These are phyloP conservation scores for Dioscorea dumetorum DNA, from an alignment of 106 monocot genomes.

Conservation along the genomic window DNA sequence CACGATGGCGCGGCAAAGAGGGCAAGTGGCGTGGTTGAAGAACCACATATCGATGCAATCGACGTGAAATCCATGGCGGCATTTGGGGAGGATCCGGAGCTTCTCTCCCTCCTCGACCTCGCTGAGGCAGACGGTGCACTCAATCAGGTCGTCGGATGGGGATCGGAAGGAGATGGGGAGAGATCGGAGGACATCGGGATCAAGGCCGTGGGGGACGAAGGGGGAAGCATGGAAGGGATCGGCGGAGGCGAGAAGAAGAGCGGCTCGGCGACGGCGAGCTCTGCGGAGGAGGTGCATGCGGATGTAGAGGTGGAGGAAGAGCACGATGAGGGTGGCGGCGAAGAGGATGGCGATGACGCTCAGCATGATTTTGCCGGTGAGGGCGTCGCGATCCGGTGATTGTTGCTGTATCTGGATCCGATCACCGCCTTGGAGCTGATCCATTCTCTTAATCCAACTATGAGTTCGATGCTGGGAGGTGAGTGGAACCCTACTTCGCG, in stretches of 20 bases:
- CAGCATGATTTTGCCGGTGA: not conserved
- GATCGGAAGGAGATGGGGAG: not conserved
- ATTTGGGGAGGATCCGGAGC: not conserved
- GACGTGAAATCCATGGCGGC: conserved; percentile 8
- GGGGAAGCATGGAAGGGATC: not conserved
- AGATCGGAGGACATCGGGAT: not conserved
- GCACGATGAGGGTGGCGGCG: not conserved
- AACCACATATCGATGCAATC: conserved; percentile 12
- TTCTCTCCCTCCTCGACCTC: conserved; percentile 1
- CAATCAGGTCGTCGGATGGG: not conserved
- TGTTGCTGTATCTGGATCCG: no score
- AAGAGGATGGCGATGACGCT: not conserved
- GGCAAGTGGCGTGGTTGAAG: not conserved
- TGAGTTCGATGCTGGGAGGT: no score
- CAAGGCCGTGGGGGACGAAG: not conserved
- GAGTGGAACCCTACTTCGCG: no score
- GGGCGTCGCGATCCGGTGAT: no score
- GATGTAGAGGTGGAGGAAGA: not conserved
- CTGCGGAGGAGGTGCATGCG: not conserved
- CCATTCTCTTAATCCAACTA: no score
- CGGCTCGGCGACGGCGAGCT: not conserved
- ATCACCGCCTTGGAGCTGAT: no score
- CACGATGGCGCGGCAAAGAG: conserved; percentile 2
- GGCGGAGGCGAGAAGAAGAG: not conserved
- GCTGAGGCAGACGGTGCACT: not conserved